Evolutionary conservation across 352 stramenopile species (phyloP).

Genomic region (Globisporangium spiculum): DNA sequence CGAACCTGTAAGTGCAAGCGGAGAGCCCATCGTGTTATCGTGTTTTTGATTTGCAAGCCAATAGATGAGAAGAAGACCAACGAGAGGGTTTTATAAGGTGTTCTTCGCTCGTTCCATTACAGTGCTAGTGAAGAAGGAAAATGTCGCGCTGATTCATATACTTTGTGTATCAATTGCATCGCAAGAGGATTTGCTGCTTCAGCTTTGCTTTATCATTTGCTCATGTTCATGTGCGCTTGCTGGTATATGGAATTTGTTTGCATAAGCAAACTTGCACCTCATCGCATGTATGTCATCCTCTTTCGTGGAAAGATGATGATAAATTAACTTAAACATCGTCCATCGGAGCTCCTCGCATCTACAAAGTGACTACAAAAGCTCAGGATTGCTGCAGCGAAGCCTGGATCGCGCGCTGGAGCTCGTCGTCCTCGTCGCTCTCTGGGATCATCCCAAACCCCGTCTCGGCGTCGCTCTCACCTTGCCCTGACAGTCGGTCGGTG

Average conservation of each 20-base stretch:
- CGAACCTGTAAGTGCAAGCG: conserved; percentile 45
- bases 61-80: conserved; percentile 2
- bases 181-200: background rate
- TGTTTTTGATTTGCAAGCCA: background rate
- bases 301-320: background rate
- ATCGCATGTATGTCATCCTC: background rate
- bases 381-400: conserved; percentile 61
- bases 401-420: conserved; percentile 80
- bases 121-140: background rate
- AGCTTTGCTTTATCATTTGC: background rate
- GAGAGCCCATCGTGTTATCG: no score
- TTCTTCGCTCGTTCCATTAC: conserved; percentile 1
- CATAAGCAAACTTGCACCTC: background rate
- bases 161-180: background rate
- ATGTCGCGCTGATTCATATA: background rate
- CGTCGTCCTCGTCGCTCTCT: conserved; percentile 67
- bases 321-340: conserved; percentile 6
- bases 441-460: background rate
- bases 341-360: background rate
- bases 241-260: background rate
- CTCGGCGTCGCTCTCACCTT: background rate
- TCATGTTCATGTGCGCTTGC: background rate
- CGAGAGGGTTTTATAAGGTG: background rate
- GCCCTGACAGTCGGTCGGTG: conserved; percentile 1
- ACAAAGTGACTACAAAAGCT: background rate